phyloP scores from a whole-genome alignment of 495 filamentous ascomycete genomes.

The Neurospora pannonica region DNA sequence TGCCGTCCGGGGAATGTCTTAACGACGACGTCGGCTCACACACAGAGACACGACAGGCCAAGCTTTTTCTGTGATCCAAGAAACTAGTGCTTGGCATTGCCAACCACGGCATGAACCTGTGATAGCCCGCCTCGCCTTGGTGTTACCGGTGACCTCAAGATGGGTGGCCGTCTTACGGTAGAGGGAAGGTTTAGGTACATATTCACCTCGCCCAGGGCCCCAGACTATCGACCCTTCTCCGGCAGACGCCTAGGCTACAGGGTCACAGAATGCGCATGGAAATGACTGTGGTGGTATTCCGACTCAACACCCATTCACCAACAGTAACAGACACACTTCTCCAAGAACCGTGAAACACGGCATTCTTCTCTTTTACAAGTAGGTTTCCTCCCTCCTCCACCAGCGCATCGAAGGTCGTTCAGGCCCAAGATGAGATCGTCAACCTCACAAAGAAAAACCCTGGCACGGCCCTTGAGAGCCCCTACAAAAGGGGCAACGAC shows the following conservation, averaged over 20 bases:
- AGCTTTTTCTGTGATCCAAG: constrained; percentile 16
- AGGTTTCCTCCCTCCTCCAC: background rate
- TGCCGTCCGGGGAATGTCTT: background rate
- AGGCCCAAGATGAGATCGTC: background rate
- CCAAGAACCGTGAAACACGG: background rate
- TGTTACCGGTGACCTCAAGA: background rate
- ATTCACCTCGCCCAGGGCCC: background rate
- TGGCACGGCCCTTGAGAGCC: background rate
- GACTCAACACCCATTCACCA: background rate
- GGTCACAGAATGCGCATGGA: background rate
- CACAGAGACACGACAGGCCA: constrained; percentile 19
- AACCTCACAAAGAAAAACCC: background rate
- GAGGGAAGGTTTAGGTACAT: background rate
- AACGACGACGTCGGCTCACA: background rate
- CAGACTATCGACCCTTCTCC: background rate
- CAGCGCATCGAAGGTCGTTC: background rate
- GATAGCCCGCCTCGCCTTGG: background rate
- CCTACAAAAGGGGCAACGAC: background rate
- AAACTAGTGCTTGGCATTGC: constrained; percentile 12
- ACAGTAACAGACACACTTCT: background rate
- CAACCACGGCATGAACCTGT: background rate
- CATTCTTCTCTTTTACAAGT: background rate
- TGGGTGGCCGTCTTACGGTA: background rate
- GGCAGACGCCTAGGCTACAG: background rate
- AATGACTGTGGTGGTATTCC: background rate